phyloP scores from a whole-genome alignment of 2,329 filamentous ascomycete genomes.

The Zelopaecilomyces penicillatus region DNA sequence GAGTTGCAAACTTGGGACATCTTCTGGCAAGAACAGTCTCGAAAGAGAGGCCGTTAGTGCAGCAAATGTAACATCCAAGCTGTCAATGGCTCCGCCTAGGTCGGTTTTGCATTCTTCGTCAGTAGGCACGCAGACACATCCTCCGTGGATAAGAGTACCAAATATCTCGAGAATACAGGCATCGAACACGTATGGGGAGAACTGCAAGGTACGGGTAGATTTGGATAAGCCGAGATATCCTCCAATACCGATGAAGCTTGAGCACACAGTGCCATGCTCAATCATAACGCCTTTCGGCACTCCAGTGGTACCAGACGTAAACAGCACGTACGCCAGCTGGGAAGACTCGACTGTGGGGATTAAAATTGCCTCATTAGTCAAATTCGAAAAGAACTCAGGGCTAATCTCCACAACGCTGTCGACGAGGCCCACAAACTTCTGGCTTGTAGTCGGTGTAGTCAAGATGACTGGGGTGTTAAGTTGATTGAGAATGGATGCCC shows the following conservation, averaged over 20 bases:
- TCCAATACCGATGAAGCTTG: slow-evolving; percentile 4
- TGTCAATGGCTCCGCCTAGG: slow-evolving; percentile 10
- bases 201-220: slow-evolving; percentile 7
- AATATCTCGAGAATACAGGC: slow-evolving; percentile 15
- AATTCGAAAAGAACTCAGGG: no score
- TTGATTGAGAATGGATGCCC: neutral
- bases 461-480: neutral
- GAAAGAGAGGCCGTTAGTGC: slow-evolving; percentile 7
- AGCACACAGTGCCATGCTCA: slow-evolving; percentile 10
- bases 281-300: slow-evolving; percentile 13
- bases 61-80: slow-evolving; percentile 10
- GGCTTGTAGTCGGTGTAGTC: no score
- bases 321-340: slow-evolving; percentile 7
- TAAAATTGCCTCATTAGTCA: no score
- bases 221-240: neutral
- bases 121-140: slow-evolving; percentile 15
- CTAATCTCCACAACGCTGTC: no score
- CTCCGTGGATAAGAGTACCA: slow-evolving; percentile 14
- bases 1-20: neutral
- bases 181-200: slow-evolving; percentile 14
- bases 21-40: neutral
- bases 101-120: slow-evolving; percentile 12
- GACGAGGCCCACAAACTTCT: no score
- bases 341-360: no score
- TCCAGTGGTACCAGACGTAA: slow-evolving; percentile 15